A percentile compares a stretch with the other conserved stretches of the same genome.
These are phyloP conservation scores for Aphanomyces astaci DNA, from an alignment of 352 stramenopile species.

Conservation along the genomic window DNA sequence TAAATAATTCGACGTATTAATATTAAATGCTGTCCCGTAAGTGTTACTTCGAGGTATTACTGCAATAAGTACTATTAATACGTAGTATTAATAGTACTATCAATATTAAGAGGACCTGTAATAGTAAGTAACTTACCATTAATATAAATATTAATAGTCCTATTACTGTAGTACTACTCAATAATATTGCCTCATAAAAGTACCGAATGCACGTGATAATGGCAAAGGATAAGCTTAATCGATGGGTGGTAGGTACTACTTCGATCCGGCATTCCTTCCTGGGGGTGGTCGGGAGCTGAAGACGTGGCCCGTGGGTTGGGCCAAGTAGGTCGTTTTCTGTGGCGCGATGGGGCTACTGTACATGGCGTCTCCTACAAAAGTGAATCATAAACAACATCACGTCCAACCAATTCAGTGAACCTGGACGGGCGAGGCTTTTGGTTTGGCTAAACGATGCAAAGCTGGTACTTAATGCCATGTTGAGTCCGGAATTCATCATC, in stretches of 20 bases:
- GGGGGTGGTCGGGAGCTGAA: slow-evolving; percentile 1
- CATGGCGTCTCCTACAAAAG: neutral
- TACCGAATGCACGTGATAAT: too few species aligned
- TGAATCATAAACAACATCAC: neutral
- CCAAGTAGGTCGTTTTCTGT: slow-evolving; percentile 2
- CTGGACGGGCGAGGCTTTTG: slow-evolving; percentile 6
- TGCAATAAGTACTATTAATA: too few species aligned
- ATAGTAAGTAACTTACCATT: too few species aligned
- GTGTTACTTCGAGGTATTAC: too few species aligned
- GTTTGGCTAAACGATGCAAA: slow-evolving; percentile 4
- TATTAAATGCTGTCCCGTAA: too few species aligned
- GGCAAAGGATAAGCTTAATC: too few species aligned
- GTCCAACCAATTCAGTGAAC: neutral
- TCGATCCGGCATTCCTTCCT: neutral
- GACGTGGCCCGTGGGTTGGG: slow-evolving; percentile 19
- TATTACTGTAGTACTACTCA: too few species aligned
- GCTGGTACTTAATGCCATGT: neutral
- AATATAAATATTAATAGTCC: too few species aligned
- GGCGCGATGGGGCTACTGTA: slow-evolving; percentile 3
- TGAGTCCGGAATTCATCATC: neutral
- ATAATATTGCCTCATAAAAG: too few species aligned
- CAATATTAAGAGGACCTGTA: too few species aligned
- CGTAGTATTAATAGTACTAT: neutral
- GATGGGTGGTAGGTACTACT: too few species aligned
- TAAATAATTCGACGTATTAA: too few species aligned